A percentile compares a stretch with the other conserved stretches of the same genome.
Conservation (phyloP, 2,329 filamentous ascomycete species). For the Tolypocladium tropicale region DNA sequence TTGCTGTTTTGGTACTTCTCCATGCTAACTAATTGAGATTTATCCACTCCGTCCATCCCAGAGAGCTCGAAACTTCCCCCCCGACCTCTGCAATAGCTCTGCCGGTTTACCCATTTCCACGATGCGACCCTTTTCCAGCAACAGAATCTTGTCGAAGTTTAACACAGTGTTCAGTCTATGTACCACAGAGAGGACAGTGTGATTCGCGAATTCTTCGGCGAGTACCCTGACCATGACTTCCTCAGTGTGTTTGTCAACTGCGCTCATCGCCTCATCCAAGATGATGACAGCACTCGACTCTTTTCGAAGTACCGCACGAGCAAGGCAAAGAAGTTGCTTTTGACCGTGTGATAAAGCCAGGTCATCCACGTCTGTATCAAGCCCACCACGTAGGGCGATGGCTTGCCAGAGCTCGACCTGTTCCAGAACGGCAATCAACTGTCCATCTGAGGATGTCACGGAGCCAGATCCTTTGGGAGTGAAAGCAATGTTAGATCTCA, state of each 20-base stretch:
- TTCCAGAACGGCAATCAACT: too few species aligned
- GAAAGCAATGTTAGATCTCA: constrained; percentile 17
- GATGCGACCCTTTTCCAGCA: not conserved
- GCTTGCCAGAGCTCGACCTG: too few species aligned
- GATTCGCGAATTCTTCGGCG: not conserved
- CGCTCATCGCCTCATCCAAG: not conserved
- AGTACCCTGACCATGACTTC: not conserved
- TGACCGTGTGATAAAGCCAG: not conserved
- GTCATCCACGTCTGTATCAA: not conserved
- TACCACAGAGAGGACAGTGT: not conserved
- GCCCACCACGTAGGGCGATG: not conserved
- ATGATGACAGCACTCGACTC: not conserved
- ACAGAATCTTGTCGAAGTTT: not conserved
- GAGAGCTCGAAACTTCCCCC: not conserved
- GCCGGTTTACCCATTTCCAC: not conserved
- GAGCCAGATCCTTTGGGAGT: too few species aligned
- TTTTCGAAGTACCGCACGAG: not conserved
- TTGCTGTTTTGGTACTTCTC: too few species aligned
- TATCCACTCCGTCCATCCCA: too few species aligned
- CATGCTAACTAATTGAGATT: too few species aligned
- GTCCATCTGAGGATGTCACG: too few species aligned
- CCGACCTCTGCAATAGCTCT: not conserved
- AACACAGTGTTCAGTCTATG: not conserved
- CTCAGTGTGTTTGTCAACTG: not conserved
- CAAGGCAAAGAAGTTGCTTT: not conserved